phyloP scores from a whole-genome alignment of 2,329 filamentous ascomycete genomes.

The Ophiostoma triangulosporum region DNA sequence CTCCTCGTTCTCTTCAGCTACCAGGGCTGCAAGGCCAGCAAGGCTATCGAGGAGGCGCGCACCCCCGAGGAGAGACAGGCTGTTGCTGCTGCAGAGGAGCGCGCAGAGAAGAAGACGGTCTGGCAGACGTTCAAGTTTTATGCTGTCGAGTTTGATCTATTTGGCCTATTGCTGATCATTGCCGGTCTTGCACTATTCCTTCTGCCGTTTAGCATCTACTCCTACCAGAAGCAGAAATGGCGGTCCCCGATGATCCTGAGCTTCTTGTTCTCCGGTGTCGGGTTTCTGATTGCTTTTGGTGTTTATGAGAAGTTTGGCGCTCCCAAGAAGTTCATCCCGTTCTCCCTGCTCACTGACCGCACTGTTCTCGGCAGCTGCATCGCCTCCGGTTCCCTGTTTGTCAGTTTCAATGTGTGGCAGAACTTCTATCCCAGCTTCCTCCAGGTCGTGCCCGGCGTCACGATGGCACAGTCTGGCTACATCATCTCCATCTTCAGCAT shows the following conservation, averaged over 20 bases:
- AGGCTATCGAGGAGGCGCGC: constrained; percentile 23
- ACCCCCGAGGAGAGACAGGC: constrained; percentile 22
- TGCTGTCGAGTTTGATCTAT: constrained; percentile 46
- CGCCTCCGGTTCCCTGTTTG: constrained; percentile 6
- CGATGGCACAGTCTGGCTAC: constrained; percentile 12
- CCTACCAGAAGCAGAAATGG: constrained; percentile 28
- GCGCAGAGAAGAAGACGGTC: constrained; percentile 17
- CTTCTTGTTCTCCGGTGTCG: constrained; percentile 24
- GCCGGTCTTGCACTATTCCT: constrained; percentile 50
- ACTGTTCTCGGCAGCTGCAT: constrained; percentile 25
- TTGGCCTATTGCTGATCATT: constrained; percentile 47
- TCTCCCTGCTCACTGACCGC: constrained; percentile 29
- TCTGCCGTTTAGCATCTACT: constrained; percentile 49
- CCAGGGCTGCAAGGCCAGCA: constrained; percentile 46
- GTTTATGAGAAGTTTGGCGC: constrained; percentile 26
- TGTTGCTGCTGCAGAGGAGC: constrained; percentile 16
- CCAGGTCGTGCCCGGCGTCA: constrained; percentile 14
- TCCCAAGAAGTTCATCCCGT: constrained; percentile 26
- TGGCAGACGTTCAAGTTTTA: constrained; percentile 37
- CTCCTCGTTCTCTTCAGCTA: constrained; percentile 40
- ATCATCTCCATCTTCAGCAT: constrained; percentile 10
- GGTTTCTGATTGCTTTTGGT: constrained; percentile 25
- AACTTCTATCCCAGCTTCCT: constrained; percentile 14
- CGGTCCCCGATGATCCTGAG: constrained; percentile 27
- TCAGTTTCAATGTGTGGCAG: constrained; percentile 13